Base-by-base conservation (phyloP, 108 stramenopile species). In the Cyclotella baltica region DNA sequence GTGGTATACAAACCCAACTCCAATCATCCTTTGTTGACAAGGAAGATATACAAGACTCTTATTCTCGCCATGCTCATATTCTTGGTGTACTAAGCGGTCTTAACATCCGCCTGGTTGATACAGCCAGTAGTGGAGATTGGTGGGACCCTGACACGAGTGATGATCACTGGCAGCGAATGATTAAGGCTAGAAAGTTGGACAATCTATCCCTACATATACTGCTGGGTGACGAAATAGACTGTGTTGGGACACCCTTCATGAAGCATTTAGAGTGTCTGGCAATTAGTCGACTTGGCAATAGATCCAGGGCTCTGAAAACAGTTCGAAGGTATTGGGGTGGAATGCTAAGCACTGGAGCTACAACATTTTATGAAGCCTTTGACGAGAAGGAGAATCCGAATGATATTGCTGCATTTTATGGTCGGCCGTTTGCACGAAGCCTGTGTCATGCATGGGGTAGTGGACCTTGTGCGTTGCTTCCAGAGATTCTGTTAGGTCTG, bases 301-400 rank as follows among this genome's bases (percentile, higher is more conserved):
- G 73, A 20, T 61, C 15, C 2, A 20, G 16, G 20, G 83, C 78
- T 31, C 70, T 83, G 25, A 48, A 61, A 0, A 62, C 8, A 23
- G n/a, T 83, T 16, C 58, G 68, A 25, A 64, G 40, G 15, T 83
- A 77, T 43, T 83, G 83, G 83, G 70, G 73, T 70, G 78, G 63
- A 53, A 83, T 83, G 83, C 15, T 83, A 18, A 31, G 68, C 19
- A 38, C 36, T 31, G 73, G 73, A 15, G 83, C 83, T 20, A 66
- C 83, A 31, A 83, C 78, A 30, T 83, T 83, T 72, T 83, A 69
- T 37, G 83, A 83, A 75, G 78, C 83, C 0, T 83, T 69, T 40
- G 28, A 51, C 20, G 73, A 75, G 52, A 29, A 70, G 4, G 78
- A 80, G 40, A 56, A 20, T n/a, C 29, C 13, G 6, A 31, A 59